Evolutionary conservation across 306 rosid genomes (phyloP).

Genomic region (Boehmeria nivea): DNA sequence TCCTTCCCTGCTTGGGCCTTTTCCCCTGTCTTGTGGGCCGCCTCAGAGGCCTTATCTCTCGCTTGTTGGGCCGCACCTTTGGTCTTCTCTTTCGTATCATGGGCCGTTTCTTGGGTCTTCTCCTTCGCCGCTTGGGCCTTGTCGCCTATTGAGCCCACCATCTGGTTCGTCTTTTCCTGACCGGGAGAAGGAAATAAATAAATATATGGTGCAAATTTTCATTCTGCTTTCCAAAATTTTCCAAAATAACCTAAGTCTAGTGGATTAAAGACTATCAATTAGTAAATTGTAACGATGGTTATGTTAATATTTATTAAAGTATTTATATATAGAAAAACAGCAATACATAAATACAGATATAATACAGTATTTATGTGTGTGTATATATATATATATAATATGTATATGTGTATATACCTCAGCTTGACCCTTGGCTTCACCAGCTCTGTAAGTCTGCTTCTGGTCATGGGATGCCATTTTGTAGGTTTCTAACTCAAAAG

Average conservation of each 20-base stretch:
- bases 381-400: too few species aligned
- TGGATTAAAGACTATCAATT: too few species aligned
- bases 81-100: conserved; percentile 27
- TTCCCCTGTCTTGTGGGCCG: conserved; percentile 25
- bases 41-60: conserved; percentile 15
- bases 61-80: conserved; percentile 22
- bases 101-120: conserved; percentile 19
- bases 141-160: conserved; percentile 30
- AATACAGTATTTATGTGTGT: too few species aligned
- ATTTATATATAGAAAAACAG: too few species aligned
- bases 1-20: conserved; percentile 27
- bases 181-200: too few species aligned
- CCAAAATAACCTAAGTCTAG: too few species aligned
- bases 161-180: conserved; percentile 44
- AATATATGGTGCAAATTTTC: too few species aligned
- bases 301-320: too few species aligned
- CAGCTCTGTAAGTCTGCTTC: conserved; percentile 31
- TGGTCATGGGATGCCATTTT: conserved; percentile 51
- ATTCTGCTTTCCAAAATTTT: too few species aligned
- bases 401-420: conserved; percentile 27
- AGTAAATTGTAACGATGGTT: too few species aligned
- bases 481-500: not conserved
- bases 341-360: too few species aligned
- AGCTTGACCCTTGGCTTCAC: conserved; percentile 50
- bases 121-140: conserved; percentile 35